Conservation (phyloP, 2,329 filamentous ascomycete species). For the Aspergillus japonicus region DNA sequence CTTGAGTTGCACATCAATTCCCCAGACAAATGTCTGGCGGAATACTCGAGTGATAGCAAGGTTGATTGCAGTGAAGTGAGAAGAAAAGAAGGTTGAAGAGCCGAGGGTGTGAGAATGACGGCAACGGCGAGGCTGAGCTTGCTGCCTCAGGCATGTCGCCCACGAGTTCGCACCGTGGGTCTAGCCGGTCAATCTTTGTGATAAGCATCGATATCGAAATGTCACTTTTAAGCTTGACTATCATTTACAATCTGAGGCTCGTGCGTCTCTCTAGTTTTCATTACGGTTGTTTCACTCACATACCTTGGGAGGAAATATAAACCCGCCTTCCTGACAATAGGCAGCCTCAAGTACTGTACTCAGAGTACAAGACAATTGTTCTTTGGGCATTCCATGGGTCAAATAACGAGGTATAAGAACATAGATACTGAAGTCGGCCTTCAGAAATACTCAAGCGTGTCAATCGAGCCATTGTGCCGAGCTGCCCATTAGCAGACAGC, state of each 20-base stretch:
- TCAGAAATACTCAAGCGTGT: not conserved
- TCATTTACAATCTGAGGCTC: too few species aligned
- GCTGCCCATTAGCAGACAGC: not conserved
- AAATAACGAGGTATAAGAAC: too few species aligned
- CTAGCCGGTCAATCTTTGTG: not conserved
- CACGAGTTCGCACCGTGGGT: not conserved
- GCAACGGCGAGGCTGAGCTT: not conserved
- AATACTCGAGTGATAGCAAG: not conserved
- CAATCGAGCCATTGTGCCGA: not conserved
- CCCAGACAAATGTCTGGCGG: not conserved
- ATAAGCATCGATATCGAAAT: too few species aligned
- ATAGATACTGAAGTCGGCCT: too few species aligned
- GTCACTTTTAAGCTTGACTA: too few species aligned
- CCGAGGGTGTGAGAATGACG: not conserved
- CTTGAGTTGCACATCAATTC: not conserved
- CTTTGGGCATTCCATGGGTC: too few species aligned
- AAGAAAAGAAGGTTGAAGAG: constrained; percentile 1
- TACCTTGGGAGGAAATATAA: too few species aligned
- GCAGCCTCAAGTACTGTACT: too few species aligned
- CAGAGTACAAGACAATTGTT: too few species aligned
- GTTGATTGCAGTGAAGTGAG: not conserved
- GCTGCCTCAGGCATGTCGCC: constrained; percentile 1
- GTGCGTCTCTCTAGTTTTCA: too few species aligned
- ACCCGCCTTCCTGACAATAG: too few species aligned
- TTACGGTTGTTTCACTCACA: too few species aligned